Percentiles rank a stretch among this genome's conserved stretches.
Evolutionary conservation across 345 rosid species (phyloP).

Genomic region (Bruguiera gymnorhiza): DNA sequence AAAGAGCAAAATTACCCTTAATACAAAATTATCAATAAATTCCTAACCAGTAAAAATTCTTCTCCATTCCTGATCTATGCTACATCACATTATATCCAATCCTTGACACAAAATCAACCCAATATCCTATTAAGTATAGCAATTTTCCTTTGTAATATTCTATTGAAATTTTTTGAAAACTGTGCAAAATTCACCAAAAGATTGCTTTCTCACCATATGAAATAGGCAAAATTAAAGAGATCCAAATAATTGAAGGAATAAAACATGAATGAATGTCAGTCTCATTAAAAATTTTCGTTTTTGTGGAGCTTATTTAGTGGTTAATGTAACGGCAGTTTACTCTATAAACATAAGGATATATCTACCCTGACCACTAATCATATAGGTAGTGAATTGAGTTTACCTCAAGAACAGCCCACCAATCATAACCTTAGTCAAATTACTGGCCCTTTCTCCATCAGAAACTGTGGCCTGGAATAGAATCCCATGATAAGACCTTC

Average conservation of each 20-base stretch:
- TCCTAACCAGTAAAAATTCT: too few species aligned
- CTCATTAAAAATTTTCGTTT: background rate
- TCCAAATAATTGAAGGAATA: background rate
- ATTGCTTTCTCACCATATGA: too few species aligned
- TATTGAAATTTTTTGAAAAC: too few species aligned
- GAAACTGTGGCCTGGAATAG: constrained; percentile 82
- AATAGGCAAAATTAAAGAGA: background rate
- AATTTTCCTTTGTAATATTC: too few species aligned
- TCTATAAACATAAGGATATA: background rate
- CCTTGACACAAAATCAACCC: too few species aligned
- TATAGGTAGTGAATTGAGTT: constrained; percentile 5
- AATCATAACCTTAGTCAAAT: constrained; percentile 68
- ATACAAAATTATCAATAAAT: too few species aligned
- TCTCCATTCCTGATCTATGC: too few species aligned
- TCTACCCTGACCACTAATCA: background rate
- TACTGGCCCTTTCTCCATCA: constrained; percentile 71
- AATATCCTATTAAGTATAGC: too few species aligned
- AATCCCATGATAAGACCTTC: constrained; percentile 20
- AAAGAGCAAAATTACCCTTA: too few species aligned
- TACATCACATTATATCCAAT: too few species aligned
- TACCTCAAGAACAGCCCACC: constrained; percentile 92
- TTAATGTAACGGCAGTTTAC: background rate
- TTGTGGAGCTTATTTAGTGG: too few species aligned
- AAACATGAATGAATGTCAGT: constrained; percentile 9
- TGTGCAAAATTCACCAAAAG: too few species aligned